These are phyloP conservation scores for Posidonia australis DNA, from an alignment of 106 monocot genomes.

Conservation along the genomic window DNA sequence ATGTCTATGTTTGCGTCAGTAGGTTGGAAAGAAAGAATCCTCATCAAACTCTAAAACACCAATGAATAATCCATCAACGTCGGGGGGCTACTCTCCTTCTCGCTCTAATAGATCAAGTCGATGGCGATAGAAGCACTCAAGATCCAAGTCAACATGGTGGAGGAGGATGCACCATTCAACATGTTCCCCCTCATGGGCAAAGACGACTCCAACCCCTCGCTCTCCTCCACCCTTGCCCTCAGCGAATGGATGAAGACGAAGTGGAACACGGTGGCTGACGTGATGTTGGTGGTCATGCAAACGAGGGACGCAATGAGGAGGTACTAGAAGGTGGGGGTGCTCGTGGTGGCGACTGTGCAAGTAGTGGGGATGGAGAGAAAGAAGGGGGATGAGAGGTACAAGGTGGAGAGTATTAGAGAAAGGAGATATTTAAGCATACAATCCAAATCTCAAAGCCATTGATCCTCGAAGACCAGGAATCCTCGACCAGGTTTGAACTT, in stretches of 20 bases:
- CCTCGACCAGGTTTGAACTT: too few species aligned
- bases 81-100: conserved; percentile 52
- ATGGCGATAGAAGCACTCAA: conserved; percentile 81
- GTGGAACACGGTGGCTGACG: neutral
- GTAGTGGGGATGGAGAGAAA: conserved; percentile 13
- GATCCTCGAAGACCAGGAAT: too few species aligned
- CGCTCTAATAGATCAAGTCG: conserved; percentile 59
- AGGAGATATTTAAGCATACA: too few species aligned
- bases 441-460: too few species aligned
- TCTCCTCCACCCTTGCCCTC: conserved; percentile 20
- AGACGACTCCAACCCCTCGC: neutral
- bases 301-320: conserved; percentile 60
- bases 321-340: conserved; percentile 65
- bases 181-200: conserved; percentile 30
- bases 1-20: conserved; percentile 42
- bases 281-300: conserved; percentile 51
- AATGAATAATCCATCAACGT: conserved; percentile 34
- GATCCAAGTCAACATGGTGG: conserved; percentile 61
- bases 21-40: conserved; percentile 55
- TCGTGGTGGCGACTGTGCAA: conserved; percentile 43
- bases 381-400: conserved; percentile 35
- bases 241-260: conserved; percentile 31
- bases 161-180: conserved; percentile 71
- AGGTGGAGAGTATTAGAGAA: conserved; percentile 54
- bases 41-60: conserved; percentile 66